Evolutionary conservation across 1,139 yeast species (phyloP), one percentile per base, ranked within the genome.

Genomic region (Yamadazyma aaseri): DNA sequence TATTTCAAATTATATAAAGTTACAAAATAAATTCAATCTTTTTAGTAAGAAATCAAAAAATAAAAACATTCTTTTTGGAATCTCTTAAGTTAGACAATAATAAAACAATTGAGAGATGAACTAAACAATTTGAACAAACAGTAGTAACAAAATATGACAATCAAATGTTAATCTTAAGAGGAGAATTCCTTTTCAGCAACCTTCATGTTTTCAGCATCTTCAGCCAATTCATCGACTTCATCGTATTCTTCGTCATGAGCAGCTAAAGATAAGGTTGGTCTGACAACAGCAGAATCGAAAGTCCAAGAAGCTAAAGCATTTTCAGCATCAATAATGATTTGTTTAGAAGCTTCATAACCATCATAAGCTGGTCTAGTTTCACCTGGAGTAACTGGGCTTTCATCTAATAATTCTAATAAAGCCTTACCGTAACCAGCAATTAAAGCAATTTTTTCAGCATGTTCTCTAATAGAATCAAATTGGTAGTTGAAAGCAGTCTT

Each of bases 341-440:
- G 97, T 76, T 90, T 90, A 41, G 97, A 86, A 38, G 96, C 96
- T 62, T 92, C 97, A 66, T 89, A 90, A 50, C 98, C 97, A 58
- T 92, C 97, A 65, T 92, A 92, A 43, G 96, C 94, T 28, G 96
- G 94, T 73, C 97, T 87, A 44, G 96, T 86, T 75, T 92, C 98
- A 72, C 98, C 98, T 47, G 98, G 98, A 47, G 97, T 90, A 49
- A 92, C 97, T 44, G 97, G 94, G 50, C 95, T 72, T 65, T 90
- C 97, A 63, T 92, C 97, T 60, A 92, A 78, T 61, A 92, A 80
- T 73, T 92, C 97, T 60, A 92, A 78, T 46, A 92, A 72, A 32
- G 97, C 97, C 77, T 90, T 92, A 68, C 98, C 97, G 76, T 92
- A 92, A 51, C 97, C 97, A 50, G 97, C 97, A 70, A 92, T 87